A percentile compares a stretch with the other conserved stretches of the same genome.
Conservation (phyloP, 441 rosid species). For the Flueggea neowawraea region DNA sequence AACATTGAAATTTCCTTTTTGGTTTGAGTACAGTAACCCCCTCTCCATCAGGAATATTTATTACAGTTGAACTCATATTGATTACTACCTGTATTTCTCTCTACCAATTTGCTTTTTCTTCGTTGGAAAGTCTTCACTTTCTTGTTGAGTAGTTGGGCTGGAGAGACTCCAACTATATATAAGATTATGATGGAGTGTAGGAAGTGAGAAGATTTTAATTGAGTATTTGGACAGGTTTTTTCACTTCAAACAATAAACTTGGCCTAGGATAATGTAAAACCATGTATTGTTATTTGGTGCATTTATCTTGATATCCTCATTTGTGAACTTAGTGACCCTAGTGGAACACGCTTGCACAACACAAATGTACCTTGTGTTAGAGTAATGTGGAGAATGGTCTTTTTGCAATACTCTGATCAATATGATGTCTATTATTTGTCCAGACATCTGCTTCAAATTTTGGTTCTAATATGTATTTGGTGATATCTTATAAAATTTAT, state of each 20-base stretch:
- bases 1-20: slow-evolving; percentile 11
- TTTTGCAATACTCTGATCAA: slow-evolving; percentile 14
- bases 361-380: slow-evolving; percentile 9
- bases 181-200: not conserved
- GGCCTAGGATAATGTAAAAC: not conserved
- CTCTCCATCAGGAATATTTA: slow-evolving; percentile 36
- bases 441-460: not conserved
- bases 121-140: not conserved
- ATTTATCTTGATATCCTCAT: not conserved
- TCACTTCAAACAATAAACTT: too few species aligned
- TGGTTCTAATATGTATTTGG: not conserved
- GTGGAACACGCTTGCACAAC: slow-evolving; percentile 54
- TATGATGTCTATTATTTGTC: not conserved
- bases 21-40: slow-evolving; percentile 3
- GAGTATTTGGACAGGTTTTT: too few species aligned
- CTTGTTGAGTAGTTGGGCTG: slow-evolving; percentile 2
- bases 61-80: slow-evolving; percentile 40
- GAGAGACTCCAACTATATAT: not conserved
- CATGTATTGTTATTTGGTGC: not conserved
- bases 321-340: slow-evolving; percentile 22
- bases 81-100: not conserved
- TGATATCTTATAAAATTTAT: too few species aligned
- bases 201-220: too few species aligned
- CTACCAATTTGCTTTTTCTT: not conserved
- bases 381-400: slow-evolving; percentile 17